Evolutionary conservation across 768 basidiomycete genomes (phyloP).

Genomic region (Guyanaporus albipodus): DNA sequence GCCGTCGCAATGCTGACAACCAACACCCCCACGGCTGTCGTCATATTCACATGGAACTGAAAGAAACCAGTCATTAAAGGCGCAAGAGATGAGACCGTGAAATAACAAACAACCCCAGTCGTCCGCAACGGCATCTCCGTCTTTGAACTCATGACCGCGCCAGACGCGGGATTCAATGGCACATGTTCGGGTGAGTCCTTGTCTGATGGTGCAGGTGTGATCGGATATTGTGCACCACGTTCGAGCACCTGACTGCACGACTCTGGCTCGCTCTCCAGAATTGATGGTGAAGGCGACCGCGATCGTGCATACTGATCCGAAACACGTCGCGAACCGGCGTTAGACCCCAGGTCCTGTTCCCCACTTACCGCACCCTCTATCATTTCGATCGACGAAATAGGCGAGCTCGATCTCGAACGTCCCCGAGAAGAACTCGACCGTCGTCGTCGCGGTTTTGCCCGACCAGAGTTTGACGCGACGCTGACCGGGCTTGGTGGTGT

Average conservation of each 20-base stretch:
- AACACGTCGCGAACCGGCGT: slow-evolving; percentile 21
- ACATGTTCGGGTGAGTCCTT: slow-evolving; percentile 29
- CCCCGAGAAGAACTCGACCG: slow-evolving; percentile 40
- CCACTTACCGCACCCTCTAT: slow-evolving; percentile 27
- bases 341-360: slow-evolving; percentile 15
- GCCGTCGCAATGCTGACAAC: slow-evolving; percentile 65
- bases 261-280: slow-evolving; percentile 30
- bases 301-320: slow-evolving; percentile 25
- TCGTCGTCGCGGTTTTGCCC: slow-evolving; percentile 39
- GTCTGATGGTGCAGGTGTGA: slow-evolving; percentile 30
- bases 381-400: slow-evolving; percentile 33
- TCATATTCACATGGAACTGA: slow-evolving; percentile 33
- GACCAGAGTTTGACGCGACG: slow-evolving; percentile 57
- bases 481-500: slow-evolving; percentile 77
- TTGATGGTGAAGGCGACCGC: slow-evolving; percentile 29
- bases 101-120: slow-evolving; percentile 29
- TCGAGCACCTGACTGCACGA: slow-evolving; percentile 17
- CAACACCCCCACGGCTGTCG: slow-evolving; percentile 58
- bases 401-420: slow-evolving; percentile 35
- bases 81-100: slow-evolving; percentile 10
- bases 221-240: slow-evolving; percentile 23
- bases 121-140: slow-evolving; percentile 15
- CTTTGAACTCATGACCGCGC: slow-evolving; percentile 15
- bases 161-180: slow-evolving; percentile 4
- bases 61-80: slow-evolving; percentile 22